These are phyloP conservation scores for Debaryomycetaceae sp. DNA, from an alignment of 1,139 yeast genomes.

Conservation along the genomic window DNA sequence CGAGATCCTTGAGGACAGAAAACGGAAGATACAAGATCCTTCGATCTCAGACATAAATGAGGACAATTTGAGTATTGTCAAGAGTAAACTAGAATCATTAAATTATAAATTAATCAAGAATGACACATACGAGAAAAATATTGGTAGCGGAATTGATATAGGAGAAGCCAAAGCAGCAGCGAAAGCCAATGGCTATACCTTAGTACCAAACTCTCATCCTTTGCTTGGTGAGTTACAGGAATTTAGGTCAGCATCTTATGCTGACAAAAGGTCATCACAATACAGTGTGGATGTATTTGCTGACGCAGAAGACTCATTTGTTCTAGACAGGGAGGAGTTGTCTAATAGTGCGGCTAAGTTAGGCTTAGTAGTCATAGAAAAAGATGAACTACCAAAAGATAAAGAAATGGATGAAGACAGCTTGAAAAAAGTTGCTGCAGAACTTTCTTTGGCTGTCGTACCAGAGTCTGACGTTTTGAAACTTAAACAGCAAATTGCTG, in stretches of 20 bases:
- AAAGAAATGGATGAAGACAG: slow-evolving; percentile 15
- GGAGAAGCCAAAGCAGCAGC: neutral
- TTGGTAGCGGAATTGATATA: neutral
- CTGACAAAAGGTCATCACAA: neutral
- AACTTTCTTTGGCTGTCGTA: slow-evolving; percentile 13
- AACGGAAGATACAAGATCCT: neutral
- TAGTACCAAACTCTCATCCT: too few relatives aligned
- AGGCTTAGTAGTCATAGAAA: slow-evolving; percentile 36
- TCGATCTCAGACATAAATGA: neutral
- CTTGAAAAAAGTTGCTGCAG: slow-evolving; percentile 15
- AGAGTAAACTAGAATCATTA: neutral
- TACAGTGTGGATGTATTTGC: slow-evolving; percentile 14
- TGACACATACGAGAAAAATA: neutral
- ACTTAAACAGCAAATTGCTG: slow-evolving; percentile 31
- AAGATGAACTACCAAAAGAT: slow-evolving; percentile 14
- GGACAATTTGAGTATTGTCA: neutral
- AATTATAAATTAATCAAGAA: neutral
- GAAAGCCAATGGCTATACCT: neutral
- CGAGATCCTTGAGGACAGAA: slow-evolving; percentile 4
- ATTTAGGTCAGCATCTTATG: neutral
- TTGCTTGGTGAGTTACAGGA: too few relatives aligned
- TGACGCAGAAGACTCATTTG: slow-evolving; percentile 37
- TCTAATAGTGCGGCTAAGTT: slow-evolving; percentile 25
- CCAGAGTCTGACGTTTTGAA: slow-evolving; percentile 26
- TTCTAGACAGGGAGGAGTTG: slow-evolving; percentile 27